phyloP scores from a whole-genome alignment of 1,284 basidiomycete genomes.

The Rhizopogon parksii region DNA sequence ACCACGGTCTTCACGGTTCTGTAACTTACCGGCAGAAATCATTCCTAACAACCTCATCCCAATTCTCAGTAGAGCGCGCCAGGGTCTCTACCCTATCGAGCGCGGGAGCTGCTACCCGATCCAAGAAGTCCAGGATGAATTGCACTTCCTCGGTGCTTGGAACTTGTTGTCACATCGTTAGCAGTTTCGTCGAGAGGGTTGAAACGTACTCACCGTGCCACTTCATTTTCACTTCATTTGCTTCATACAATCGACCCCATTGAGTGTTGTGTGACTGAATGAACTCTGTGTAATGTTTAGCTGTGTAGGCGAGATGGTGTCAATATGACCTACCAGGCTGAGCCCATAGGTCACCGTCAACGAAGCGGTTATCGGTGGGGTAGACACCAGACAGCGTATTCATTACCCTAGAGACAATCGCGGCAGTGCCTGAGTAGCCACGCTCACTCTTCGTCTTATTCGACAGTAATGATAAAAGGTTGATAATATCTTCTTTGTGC shows the following conservation, averaged over 20 bases:
- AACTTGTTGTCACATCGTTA: slow-evolving; percentile 36
- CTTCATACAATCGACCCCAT: slow-evolving; percentile 83
- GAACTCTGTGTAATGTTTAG: slow-evolving; percentile 46
- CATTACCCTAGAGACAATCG: slow-evolving; percentile 74
- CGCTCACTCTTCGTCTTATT: slow-evolving; percentile 85
- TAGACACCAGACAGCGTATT: slow-evolving; percentile 76
- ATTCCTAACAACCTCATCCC: slow-evolving; percentile 76
- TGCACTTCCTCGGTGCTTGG: slow-evolving; percentile 71
- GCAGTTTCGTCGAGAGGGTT: not conserved
- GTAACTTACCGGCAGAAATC: slow-evolving; percentile 81
- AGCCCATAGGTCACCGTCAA: slow-evolving; percentile 81
- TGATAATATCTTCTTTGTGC: slow-evolving; percentile 64
- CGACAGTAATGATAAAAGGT: slow-evolving; percentile 64
- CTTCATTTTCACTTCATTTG: slow-evolving; percentile 74
- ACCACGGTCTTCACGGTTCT: not conserved
- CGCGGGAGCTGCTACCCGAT: slow-evolving; percentile 61
- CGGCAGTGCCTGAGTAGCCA: slow-evolving; percentile 79
- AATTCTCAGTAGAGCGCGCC: slow-evolving; percentile 46
- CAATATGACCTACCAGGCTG: slow-evolving; percentile 48
- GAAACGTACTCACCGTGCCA: slow-evolving; percentile 69
- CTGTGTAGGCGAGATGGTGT: not conserved
- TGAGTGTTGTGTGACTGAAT: slow-evolving; percentile 64
- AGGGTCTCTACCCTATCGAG: slow-evolving; percentile 66
- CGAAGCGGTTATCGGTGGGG: slow-evolving; percentile 74
- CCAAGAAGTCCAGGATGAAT: slow-evolving; percentile 56